Conservation (phyloP, 768 basidiomycete species). For the Filobasidium floriforme region DNA sequence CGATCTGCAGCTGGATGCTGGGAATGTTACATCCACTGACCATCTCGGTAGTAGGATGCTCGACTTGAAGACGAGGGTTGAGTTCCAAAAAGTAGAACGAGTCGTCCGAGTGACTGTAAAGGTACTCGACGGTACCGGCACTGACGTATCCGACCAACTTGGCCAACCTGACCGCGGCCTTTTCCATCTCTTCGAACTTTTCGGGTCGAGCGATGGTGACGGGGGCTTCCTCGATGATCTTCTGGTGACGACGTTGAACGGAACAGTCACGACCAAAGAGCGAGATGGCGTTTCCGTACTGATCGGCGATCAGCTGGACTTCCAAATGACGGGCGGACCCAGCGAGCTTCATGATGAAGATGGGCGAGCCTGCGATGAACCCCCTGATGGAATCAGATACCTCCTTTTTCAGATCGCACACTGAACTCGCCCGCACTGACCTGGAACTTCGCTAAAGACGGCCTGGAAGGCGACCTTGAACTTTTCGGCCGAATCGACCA, state of each 20-base stretch:
- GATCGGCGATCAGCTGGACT: slow-evolving; percentile 95
- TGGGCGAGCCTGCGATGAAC: slow-evolving; percentile 69
- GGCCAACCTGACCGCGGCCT: slow-evolving; percentile 96
- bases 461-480: slow-evolving; percentile 94
- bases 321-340: slow-evolving; percentile 95
- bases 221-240: slow-evolving; percentile 99
- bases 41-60: slow-evolving; percentile 99
- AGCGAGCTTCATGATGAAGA: slow-evolving; percentile 99
- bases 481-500: slow-evolving; percentile 73
- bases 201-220: slow-evolving; percentile 91
- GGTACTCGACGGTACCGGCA: slow-evolving; percentile 97
- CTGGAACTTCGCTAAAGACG: slow-evolving; percentile 91
- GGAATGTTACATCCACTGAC: slow-evolving; percentile 98
- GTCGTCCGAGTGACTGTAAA: slow-evolving; percentile 89
- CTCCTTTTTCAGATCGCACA: background rate
- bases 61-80: slow-evolving; percentile 98
- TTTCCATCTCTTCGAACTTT: slow-evolving; percentile 95
- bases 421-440: slow-evolving; percentile 49
- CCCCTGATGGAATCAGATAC: slow-evolving; percentile 6
- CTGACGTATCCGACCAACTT: slow-evolving; percentile 98
- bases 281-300: slow-evolving; percentile 98
- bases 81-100: slow-evolving; percentile 96
- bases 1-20: slow-evolving; percentile 90
- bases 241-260: slow-evolving; percentile 97
- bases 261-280: slow-evolving; percentile 99